Base-by-base conservation (phyloP, 192 early-diverging fungal genomes). In the Gryganskiella cystojenkinii region DNA sequence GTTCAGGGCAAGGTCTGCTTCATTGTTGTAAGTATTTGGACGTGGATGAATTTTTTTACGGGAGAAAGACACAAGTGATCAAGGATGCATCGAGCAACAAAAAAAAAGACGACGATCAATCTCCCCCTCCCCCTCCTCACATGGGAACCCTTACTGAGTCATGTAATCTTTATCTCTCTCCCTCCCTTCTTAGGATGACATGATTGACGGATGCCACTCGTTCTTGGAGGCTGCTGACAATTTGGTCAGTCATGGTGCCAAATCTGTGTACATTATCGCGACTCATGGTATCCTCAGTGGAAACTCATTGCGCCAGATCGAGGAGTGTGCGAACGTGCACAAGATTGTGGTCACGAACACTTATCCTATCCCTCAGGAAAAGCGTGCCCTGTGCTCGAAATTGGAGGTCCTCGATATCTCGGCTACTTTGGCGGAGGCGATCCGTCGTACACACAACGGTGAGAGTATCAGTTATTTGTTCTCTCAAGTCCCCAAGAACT, bases 201-300 rank as follows among this genome's bases (percentile, higher is more conserved):
- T 96, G 81, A 95, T 98, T 68, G 96, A 99, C 70, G 87, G 88
- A 24, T 89, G 92, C 59, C 88, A 91, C 63, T 93, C 96, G n/a
- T 97, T 97, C 76, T 79, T 96, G 70, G 93, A 95, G 61, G 93
- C 96, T 19, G 94, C 96, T 52, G 92, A 95, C 64, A 94, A 95
- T 67, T 83, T 99, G 69, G 90, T 95, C 67, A 87, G 87, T 47
- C 93, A 95, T 70, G 78, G 81, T 62, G 94, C 92, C 6, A 90
- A 90, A 64, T 83, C 83, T 27, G 95, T 99, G 15, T 92, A 94
- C 67, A 91, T 97, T 53, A 91, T 99, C 61, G 96, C 95, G 0
- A 95, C 95, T 6, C 98, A 99, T 64, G 98, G 95, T 24, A 92
- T 99, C 63, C 84, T 99, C 44, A 96, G 94, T 60, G 94, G 90